Percentiles rank a stretch among this genome's conserved stretches.
phyloP scores from a whole-genome alignment of 129 eudicot species.

The Tagetes patula region DNA sequence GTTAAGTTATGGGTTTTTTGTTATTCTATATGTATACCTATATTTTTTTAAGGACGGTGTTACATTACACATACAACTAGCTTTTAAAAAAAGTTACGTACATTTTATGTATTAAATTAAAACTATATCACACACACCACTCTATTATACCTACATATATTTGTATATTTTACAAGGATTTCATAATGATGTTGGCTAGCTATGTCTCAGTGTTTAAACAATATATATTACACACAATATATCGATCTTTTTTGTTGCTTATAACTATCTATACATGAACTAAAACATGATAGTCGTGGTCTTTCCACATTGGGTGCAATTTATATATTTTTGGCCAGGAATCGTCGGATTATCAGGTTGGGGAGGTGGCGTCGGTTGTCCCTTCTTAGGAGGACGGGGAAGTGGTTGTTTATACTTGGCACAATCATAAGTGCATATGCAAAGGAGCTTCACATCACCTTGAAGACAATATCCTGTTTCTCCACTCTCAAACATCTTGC shows the following conservation, averaged over 20 bases:
- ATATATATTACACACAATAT: too few species aligned
- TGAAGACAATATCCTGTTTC: conserved; percentile 20
- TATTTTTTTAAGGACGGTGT: too few species aligned
- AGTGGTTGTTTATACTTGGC: not conserved
- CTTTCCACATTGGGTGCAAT: conserved; percentile 7
- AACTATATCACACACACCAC: too few species aligned
- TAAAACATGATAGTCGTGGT: not conserved
- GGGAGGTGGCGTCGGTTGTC: conserved; percentile 4
- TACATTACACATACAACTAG: not conserved
- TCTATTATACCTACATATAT: too few species aligned
- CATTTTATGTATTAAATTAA: too few species aligned
- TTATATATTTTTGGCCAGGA: not conserved
- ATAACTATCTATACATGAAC: not conserved
- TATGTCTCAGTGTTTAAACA: too few species aligned
- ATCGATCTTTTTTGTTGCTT: not conserved
- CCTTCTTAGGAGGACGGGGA: conserved; percentile 1
- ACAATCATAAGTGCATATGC: conserved; percentile 28
- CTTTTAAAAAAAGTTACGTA: not conserved
- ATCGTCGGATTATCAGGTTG: not conserved
- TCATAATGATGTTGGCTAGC: too few species aligned
- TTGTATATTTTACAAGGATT: too few species aligned
- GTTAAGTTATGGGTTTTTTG: too few species aligned
- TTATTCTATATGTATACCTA: too few species aligned
- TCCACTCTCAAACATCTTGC: conserved; percentile 16
- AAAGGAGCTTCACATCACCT: conserved; percentile 18